Conservation (phyloP, 2,329 filamentous ascomycete species). For the Ceratocystis lukuohia region DNA sequence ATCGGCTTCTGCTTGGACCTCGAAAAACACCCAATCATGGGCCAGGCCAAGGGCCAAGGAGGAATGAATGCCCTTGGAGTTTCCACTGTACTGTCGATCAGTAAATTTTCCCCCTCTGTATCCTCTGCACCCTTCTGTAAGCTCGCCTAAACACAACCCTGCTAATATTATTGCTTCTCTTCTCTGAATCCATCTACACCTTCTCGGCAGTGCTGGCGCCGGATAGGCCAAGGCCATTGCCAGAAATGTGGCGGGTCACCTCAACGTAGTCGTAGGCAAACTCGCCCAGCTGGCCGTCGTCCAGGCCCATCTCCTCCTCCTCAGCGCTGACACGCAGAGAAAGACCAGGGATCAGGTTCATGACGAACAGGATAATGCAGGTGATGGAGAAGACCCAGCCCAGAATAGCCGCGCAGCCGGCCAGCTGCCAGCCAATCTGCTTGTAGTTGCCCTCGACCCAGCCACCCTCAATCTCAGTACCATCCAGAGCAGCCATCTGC, state of each 20-base stretch:
- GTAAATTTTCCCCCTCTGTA: background rate
- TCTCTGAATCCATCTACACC: conserved; percentile 12
- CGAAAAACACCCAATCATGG: background rate
- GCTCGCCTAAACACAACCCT: background rate
- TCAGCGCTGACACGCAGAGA: conserved; percentile 53
- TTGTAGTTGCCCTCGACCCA: conserved; percentile 60
- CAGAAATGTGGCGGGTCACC: conserved; percentile 48
- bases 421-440: conserved; percentile 58
- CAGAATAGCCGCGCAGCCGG: conserved; percentile 51
- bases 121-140: background rate
- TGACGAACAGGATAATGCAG: conserved; percentile 53
- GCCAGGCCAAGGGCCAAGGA: background rate
- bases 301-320: conserved; percentile 55
- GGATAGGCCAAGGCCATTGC: conserved; percentile 21
- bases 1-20: conserved; percentile 5
- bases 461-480: conserved; percentile 44
- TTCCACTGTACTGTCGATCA: background rate
- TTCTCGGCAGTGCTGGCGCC: conserved; percentile 17
- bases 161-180: background rate
- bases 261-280: conserved; percentile 78
- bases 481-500: conserved; percentile 61
- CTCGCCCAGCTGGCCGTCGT: conserved; percentile 67
- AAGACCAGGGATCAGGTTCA: conserved; percentile 59
- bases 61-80: background rate
- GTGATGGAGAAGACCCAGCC: conserved; percentile 55